A percentile compares a stretch with the other conserved stretches of the same genome.
phyloP scores from a whole-genome alignment of 768 basidiomycete genomes.

The Imleria badia region DNA sequence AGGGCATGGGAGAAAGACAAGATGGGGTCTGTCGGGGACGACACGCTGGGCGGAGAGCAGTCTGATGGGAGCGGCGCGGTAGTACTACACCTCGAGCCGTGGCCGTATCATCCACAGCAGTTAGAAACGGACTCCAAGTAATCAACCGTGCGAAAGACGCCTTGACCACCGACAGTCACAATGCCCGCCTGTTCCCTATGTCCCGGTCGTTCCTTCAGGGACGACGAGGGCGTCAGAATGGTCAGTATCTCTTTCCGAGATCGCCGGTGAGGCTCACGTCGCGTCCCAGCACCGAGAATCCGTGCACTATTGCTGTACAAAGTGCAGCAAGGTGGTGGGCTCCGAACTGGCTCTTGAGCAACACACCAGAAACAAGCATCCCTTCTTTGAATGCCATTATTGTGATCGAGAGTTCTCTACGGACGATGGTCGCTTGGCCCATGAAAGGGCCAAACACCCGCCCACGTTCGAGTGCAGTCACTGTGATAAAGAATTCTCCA shows the following conservation, averaged over 20 bases:
- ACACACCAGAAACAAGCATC: conserved; percentile 14
- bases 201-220: conserved; percentile 16
- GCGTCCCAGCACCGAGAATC: conserved; percentile 12
- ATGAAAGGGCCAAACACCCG: conserved; percentile 11
- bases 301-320: conserved; percentile 12
- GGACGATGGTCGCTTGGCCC: conserved; percentile 2
- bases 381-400: conserved; percentile 12
- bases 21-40: too few relatives aligned
- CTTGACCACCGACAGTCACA: not conserved
- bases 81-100: not conserved
- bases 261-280: not conserved
- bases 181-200: conserved; percentile 24
- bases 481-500: too few relatives aligned
- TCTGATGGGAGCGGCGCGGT: not conserved
- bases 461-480: not conserved
- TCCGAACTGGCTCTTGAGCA: conserved; percentile 15
- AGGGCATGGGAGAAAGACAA: conserved; percentile 8
- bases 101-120: too few relatives aligned
- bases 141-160: conserved; percentile 17
- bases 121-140: too few relatives aligned
- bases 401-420: conserved; percentile 15
- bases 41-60: not conserved
- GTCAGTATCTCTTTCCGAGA: conserved; percentile 11
- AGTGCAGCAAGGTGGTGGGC: conserved; percentile 4
- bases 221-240: conserved; percentile 6